phyloP scores from a whole-genome alignment of 805 yeast genomes.

The Kodamaea kakaduensis region DNA sequence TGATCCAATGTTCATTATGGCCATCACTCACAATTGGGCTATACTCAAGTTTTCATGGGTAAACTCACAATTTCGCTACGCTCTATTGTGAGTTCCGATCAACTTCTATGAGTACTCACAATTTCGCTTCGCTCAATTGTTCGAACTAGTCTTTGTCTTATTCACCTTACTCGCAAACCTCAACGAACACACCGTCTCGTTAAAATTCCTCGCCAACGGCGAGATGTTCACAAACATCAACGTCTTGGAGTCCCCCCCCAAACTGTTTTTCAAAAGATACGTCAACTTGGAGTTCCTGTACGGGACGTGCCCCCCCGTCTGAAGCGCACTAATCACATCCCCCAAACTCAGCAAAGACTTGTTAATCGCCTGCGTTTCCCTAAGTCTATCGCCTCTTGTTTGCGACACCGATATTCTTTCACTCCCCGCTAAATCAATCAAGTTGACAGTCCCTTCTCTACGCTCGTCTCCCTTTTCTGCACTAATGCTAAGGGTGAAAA shows the following conservation, averaged over 20 bases:
- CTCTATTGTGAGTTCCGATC: too few relatives aligned
- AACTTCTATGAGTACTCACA: not conserved
- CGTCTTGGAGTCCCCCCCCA: constrained; percentile 83
- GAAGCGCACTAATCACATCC: constrained; percentile 77
- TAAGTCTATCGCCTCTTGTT: constrained; percentile 73
- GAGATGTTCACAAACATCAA: constrained; percentile 90
- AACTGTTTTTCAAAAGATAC: constrained; percentile 74
- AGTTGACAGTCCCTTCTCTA: constrained; percentile 61
- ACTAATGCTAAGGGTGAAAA: constrained; percentile 59
- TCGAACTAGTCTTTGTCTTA: constrained; percentile 35
- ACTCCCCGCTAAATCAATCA: constrained; percentile 92
- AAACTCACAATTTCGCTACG: too few relatives aligned
- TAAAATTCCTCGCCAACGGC: constrained; percentile 55
- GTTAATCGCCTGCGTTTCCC: constrained; percentile 87
- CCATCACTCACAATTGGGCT: too few relatives aligned
- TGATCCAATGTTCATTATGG: too few relatives aligned
- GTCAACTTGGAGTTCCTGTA: constrained; percentile 74
- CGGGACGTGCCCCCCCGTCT: constrained; percentile 52
- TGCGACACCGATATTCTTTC: constrained; percentile 76
- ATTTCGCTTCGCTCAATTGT: not conserved
- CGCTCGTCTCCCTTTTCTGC: constrained; percentile 48
- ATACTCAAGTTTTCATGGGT: too few relatives aligned
- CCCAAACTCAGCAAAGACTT: constrained; percentile 84
- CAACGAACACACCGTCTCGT: constrained; percentile 79
- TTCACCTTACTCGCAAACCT: constrained; percentile 87